These are phyloP conservation scores for Aspergillus nomiae DNA, from an alignment of 2,329 filamentous ascomycete species.

Conservation along the genomic window DNA sequence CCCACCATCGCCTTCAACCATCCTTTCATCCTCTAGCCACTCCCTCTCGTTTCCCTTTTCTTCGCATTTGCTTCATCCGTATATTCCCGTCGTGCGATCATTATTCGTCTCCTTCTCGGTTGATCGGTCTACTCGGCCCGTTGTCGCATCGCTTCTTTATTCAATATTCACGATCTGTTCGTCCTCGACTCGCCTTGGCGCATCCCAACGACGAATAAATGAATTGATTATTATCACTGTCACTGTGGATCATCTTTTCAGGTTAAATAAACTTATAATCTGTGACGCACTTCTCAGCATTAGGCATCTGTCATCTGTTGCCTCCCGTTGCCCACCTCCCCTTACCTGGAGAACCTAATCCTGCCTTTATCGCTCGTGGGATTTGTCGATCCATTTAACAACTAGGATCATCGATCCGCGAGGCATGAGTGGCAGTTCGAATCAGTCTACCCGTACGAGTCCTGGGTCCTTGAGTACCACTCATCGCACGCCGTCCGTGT, in stretches of 20 bases:
- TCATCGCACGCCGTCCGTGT: conserved; percentile 42
- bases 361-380: conserved; percentile 15
- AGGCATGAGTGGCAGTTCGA: conserved; percentile 47
- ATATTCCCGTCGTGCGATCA: conserved; percentile 10
- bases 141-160: conserved; percentile 21
- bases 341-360: conserved; percentile 17
- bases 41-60: conserved; percentile 1
- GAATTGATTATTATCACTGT: conserved; percentile 8
- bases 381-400: conserved; percentile 18
- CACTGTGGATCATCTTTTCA: conserved; percentile 8
- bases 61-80: conserved; percentile 8
- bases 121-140: conserved; percentile 22
- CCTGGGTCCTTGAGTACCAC: conserved; percentile 43
- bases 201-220: conserved; percentile 10
- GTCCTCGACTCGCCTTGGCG: conserved; percentile 13
- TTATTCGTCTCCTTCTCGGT: conserved; percentile 11
- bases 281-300: background rate
- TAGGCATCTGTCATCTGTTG: conserved; percentile 14
- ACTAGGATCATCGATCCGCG: conserved; percentile 19
- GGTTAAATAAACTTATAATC: conserved; percentile 1
- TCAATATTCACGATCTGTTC: conserved; percentile 9
- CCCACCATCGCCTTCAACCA: conserved; percentile 13
- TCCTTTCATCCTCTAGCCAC: conserved; percentile 11
- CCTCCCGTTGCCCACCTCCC: conserved; percentile 17
- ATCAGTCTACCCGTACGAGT: conserved; percentile 45